A percentile compares a stretch with the other conserved stretches of the same genome.
These are phyloP conservation scores for Flaveria linearis DNA, from an alignment of 129 eudicot genomes.

Conservation along the genomic window DNA sequence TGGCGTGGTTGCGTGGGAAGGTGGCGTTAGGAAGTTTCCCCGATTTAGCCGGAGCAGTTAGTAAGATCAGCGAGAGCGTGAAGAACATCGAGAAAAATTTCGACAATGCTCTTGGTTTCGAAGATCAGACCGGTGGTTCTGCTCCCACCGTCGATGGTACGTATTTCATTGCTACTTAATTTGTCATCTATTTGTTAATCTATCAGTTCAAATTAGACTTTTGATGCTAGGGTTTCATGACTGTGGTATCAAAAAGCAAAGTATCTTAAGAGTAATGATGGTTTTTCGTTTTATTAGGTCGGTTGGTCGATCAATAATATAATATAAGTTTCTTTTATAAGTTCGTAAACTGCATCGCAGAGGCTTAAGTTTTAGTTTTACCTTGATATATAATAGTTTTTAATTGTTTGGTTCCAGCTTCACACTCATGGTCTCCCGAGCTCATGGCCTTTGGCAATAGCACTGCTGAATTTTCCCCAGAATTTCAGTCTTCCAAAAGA, in stretches of 20 bases:
- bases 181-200: not conserved
- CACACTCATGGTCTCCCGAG: constrained; percentile 57
- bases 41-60: constrained; percentile 90
- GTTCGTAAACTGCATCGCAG: too few relatives aligned
- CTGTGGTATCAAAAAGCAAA: constrained; percentile 10
- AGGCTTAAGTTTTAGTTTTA: not conserved
- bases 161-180: constrained; percentile 6
- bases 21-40: constrained; percentile 50
- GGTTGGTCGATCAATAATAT: too few relatives aligned
- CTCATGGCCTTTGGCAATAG: constrained; percentile 53
- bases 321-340: too few relatives aligned
- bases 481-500: constrained; percentile 21
- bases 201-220: not conserved
- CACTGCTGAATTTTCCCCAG: constrained; percentile 29
- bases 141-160: constrained; percentile 49
- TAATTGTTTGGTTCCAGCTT: constrained; percentile 35
- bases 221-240: not conserved
- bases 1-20: constrained; percentile 84
- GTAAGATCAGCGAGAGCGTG: constrained; percentile 86
- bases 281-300: not conserved
- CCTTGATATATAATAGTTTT: not conserved
- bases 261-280: not conserved
- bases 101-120: constrained; percentile 83
- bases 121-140: constrained; percentile 52
- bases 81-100: constrained; percentile 91